A percentile compares a stretch with the other conserved stretches of the same genome.
Conservation (phyloP, 441 rosid genomes). For the Corymbia calophylla region DNA sequence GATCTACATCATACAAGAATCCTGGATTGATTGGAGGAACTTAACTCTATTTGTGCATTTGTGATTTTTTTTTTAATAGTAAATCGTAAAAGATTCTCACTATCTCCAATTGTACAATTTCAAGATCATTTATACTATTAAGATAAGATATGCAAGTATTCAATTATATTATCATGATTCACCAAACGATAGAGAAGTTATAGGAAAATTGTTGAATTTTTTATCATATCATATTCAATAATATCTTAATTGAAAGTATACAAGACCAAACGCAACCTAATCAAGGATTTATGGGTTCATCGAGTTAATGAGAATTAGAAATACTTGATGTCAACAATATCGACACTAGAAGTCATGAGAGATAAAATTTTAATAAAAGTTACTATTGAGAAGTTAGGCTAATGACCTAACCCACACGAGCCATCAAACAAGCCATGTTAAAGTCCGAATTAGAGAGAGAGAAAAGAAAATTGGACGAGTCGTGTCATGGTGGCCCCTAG, state of each 20-base stretch:
- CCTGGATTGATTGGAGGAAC: neutral
- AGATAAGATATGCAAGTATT: too few species aligned
- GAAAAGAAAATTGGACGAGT: neutral
- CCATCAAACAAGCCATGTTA: neutral
- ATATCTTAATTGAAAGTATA: too few species aligned
- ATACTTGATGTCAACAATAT: neutral
- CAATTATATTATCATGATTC: neutral
- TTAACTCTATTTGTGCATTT: neutral
- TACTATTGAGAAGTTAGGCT: neutral
- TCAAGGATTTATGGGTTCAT: fast-evolving
- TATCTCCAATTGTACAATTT: neutral
- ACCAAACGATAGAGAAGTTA: neutral
- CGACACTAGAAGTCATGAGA: neutral
- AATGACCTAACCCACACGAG: neutral
- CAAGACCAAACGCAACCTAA: neutral
- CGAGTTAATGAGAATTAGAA: neutral
- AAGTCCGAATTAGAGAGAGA: neutral
- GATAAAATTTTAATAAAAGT: neutral
- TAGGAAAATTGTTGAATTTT: fast-evolving
- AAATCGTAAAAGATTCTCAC: neutral
- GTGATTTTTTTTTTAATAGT: too few species aligned
- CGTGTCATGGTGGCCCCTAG: neutral
- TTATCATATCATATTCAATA: fast-evolving
- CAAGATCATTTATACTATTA: neutral
- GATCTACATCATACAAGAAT: neutral